Conservation (phyloP, 1,284 basidiomycete species). For the Sanguinoderma infundibulare region DNA sequence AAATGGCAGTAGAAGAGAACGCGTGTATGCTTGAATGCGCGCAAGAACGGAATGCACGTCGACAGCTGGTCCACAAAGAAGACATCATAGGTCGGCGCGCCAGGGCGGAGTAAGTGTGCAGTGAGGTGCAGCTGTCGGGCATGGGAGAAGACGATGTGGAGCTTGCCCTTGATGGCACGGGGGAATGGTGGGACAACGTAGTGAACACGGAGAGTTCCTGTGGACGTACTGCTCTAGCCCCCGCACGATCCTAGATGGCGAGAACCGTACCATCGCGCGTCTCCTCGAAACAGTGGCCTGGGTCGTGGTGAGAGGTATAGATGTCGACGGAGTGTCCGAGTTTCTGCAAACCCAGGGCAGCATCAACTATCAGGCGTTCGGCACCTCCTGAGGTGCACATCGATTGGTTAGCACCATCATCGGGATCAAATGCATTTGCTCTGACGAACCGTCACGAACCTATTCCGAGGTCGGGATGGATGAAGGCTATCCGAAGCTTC, state of each 20-base stretch:
- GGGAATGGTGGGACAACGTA: slow-evolving; percentile 81
- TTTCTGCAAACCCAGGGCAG: slow-evolving; percentile 85
- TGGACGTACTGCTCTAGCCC: slow-evolving; percentile 5
- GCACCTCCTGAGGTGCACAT: slow-evolving; percentile 75
- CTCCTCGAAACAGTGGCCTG: slow-evolving; percentile 86
- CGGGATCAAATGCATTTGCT: too few relatives aligned
- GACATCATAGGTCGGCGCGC: slow-evolving; percentile 70
- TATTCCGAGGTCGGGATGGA: slow-evolving; percentile 96
- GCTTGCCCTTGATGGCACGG: slow-evolving; percentile 73
- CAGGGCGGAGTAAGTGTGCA: slow-evolving; percentile 55
- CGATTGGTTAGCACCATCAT: too few relatives aligned
- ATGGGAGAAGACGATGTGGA: slow-evolving; percentile 92
- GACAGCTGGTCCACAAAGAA: slow-evolving; percentile 96
- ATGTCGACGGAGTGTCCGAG: slow-evolving; percentile 90
- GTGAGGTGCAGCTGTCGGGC: slow-evolving; percentile 86
- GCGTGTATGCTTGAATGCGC: slow-evolving; percentile 67
- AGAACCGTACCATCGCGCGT: slow-evolving; percentile 74
- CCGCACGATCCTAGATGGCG: not conserved
- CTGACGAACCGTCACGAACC: too few relatives aligned
- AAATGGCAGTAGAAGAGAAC: slow-evolving; percentile 99
- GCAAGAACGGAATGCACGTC: slow-evolving; percentile 86
- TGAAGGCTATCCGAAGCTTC: slow-evolving; percentile 68
- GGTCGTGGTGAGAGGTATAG: slow-evolving; percentile 94
- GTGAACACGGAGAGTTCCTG: slow-evolving; percentile 87
- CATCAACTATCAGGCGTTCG: slow-evolving; percentile 95